These are phyloP conservation scores for Hypoxylon lenormandii DNA, from an alignment of 495 filamentous ascomycete species.

Conservation along the genomic window DNA sequence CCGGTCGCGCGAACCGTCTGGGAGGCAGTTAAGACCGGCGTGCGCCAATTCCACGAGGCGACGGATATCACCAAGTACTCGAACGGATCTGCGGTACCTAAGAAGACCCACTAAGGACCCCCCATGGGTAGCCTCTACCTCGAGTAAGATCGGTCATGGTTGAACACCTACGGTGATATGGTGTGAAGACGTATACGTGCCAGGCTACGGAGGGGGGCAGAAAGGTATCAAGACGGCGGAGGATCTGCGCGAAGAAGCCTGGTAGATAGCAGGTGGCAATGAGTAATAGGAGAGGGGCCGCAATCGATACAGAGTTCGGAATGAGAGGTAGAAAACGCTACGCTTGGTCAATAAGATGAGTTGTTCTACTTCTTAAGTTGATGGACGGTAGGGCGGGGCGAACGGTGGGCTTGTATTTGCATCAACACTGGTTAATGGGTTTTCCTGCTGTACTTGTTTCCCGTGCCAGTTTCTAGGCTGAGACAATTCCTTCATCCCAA, in stretches of 20 bases:
- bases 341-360: constrained; percentile 3
- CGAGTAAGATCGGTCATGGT: constrained; percentile 16
- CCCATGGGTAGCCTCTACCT: constrained; percentile 13
- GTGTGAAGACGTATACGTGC: constrained; percentile 25
- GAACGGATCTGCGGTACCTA: constrained; percentile 65
- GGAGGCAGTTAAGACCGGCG: constrained; percentile 79
- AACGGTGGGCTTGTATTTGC: constrained; percentile 33
- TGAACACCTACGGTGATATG: constrained; percentile 38
- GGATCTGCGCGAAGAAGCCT: constrained; percentile 2
- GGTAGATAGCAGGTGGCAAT: constrained; percentile 8
- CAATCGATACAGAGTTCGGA: constrained; percentile 21
- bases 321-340: constrained; percentile 25
- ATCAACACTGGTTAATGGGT: constrained; percentile 25
- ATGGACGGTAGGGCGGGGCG: constrained; percentile 8
- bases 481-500: constrained; percentile 14
- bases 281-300: constrained; percentile 7
- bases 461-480: constrained; percentile 17
- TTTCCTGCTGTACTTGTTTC: constrained; percentile 30
- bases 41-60: constrained; percentile 77
- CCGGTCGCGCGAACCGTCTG: constrained; percentile 84
- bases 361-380: constrained; percentile 32
- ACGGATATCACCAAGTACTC: constrained; percentile 82
- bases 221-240: constrained; percentile 11
- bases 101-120: constrained; percentile 62
- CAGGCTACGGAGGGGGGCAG: constrained; percentile 16